A percentile compares a stretch with the other conserved stretches of the same genome.
These are phyloP conservation scores for Oehlia diaphana DNA, from an alignment of 192 early-diverging fungal species.

Conservation along the genomic window DNA sequence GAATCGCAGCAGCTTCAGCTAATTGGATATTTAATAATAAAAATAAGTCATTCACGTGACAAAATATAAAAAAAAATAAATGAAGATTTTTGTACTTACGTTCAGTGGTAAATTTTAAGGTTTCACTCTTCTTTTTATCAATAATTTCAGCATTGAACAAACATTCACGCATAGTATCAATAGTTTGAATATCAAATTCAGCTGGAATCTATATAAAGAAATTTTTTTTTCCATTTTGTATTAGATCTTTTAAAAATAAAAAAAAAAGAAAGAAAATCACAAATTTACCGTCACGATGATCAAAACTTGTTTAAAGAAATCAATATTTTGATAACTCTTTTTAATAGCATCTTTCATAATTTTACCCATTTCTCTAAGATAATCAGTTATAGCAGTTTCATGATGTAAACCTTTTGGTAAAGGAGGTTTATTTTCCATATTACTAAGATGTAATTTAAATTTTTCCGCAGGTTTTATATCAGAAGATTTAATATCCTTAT, in stretches of 20 bases:
- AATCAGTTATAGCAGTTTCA: slow-evolving; percentile 2
- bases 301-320: slow-evolving; percentile 1
- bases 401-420: neutral
- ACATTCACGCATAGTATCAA: slow-evolving; percentile 53
- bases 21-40: neutral
- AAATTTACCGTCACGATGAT: neutral
- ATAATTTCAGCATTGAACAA: slow-evolving; percentile 51
- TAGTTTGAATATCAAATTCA: slow-evolving; percentile 30
- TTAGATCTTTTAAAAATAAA: too few species aligned
- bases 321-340: neutral
- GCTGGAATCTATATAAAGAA: slow-evolving; percentile 33
- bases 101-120: neutral
- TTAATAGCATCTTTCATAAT: neutral
- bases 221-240: neutral
- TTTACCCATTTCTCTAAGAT: neutral
- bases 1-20: slow-evolving; percentile 22
- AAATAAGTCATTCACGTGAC: neutral
- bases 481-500: neutral
- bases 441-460: slow-evolving; percentile 11
- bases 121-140: neutral
- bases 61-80: neutral
- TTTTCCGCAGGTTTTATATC: neutral
- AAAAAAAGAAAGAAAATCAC: too few species aligned
- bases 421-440: slow-evolving; percentile 12
- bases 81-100: neutral